phyloP scores from a whole-genome alignment of 176 grass and related monocot genomes.

The Oryza brachyantha region DNA sequence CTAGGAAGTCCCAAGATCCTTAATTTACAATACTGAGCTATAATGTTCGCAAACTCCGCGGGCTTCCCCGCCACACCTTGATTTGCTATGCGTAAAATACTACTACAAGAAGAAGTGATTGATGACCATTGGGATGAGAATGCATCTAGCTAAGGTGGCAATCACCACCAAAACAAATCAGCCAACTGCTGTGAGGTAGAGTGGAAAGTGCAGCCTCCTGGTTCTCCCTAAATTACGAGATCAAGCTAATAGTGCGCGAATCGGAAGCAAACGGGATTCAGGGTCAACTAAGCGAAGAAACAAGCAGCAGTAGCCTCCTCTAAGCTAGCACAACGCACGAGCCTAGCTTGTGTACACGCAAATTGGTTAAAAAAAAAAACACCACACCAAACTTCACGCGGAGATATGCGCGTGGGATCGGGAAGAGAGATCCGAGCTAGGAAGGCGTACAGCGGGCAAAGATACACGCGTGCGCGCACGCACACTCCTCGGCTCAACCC shows the following conservation, averaged over 20 bases:
- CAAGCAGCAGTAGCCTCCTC: not conserved
- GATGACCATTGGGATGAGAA: not conserved
- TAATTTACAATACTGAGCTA: not conserved
- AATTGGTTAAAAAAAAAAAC: too few species aligned
- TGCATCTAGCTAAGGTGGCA: not conserved
- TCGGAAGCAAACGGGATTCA: not conserved
- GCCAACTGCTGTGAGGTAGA: not conserved
- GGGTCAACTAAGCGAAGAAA: not conserved
- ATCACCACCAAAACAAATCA: not conserved
- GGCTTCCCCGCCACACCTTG: not conserved
- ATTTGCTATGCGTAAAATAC: not conserved
- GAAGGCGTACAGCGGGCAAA: not conserved
- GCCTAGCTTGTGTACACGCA: not conserved
- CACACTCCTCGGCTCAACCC: not conserved
- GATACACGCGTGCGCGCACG: too few species aligned
- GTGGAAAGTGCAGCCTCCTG: not conserved
- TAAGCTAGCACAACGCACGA: not conserved
- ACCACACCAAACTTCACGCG: not conserved
- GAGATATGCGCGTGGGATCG: not conserved
- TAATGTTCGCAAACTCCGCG: not conserved
- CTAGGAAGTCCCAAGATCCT: not conserved
- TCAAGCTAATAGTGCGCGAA: not conserved
- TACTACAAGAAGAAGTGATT: not conserved
- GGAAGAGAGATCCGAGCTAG: not conserved
- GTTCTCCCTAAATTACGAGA: not conserved